Evolutionary conservation across 1,284 basidiomycete genomes (phyloP).

Genomic region (Trichosporon sp.): DNA sequence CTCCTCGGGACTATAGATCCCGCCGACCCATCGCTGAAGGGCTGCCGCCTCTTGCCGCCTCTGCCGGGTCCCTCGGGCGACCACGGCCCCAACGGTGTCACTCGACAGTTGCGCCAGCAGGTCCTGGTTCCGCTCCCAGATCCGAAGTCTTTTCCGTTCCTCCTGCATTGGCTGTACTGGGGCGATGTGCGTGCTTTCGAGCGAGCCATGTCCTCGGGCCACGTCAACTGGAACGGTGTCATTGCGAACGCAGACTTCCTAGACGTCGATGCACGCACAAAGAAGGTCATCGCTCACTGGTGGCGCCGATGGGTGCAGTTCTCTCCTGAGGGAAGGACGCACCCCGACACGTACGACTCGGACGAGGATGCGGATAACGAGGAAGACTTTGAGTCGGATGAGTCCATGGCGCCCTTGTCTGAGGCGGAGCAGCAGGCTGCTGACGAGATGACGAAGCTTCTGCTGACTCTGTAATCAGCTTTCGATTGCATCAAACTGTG

Average conservation of each 20-base stretch:
- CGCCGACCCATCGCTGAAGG: constrained; percentile 12
- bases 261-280: constrained; percentile 40
- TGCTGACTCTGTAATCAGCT: background rate
- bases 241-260: constrained; percentile 47
- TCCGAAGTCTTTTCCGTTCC: constrained; percentile 39
- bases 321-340: constrained; percentile 8
- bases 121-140: constrained; percentile 46
- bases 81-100: background rate
- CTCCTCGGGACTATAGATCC: constrained; percentile 20
- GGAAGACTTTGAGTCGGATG: background rate
- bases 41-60: constrained; percentile 10
- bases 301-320: constrained; percentile 44
- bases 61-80: constrained; percentile 7
- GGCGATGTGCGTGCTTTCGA: constrained; percentile 35
- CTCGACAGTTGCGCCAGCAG: background rate
- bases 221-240: constrained; percentile 45
- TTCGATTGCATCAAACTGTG: too few species aligned
- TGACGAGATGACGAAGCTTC: constrained; percentile 11
- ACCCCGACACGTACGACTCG: constrained; percentile 1
- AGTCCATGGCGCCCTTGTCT: background rate
- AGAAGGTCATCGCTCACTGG: constrained; percentile 42
- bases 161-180: constrained; percentile 49
- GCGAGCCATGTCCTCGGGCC: constrained; percentile 32
- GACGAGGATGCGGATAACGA: constrained; percentile 5
- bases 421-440: constrained; percentile 4